Percentiles rank a stretch among this genome's conserved stretches.
Evolutionary conservation across 805 yeast species (phyloP).

Genomic region (Saccharomycopsis capsularis): DNA sequence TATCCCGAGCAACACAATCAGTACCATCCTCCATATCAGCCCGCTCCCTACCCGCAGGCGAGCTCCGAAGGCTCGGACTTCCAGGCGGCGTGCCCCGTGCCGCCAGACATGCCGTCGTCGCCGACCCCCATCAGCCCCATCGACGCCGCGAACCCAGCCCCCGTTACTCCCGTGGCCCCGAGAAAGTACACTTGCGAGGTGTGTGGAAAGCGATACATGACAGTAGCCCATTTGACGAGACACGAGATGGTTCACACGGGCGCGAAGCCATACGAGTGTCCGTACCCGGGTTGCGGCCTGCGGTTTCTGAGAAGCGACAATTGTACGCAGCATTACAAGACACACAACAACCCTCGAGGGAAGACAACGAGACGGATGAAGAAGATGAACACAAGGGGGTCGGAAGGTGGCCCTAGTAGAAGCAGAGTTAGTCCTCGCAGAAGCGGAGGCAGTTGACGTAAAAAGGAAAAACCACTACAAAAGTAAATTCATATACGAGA

Average conservation of each 20-base stretch:
- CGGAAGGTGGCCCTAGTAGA: too few species aligned
- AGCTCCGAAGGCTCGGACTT: too few species aligned
- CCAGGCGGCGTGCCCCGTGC: too few species aligned
- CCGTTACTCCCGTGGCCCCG: neutral
- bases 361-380: conserved; percentile 20
- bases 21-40: too few species aligned
- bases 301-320: conserved; percentile 21
- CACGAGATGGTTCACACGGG: conserved; percentile 20
- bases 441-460: too few species aligned
- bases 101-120: too few species aligned
- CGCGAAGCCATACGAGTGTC: conserved; percentile 19
- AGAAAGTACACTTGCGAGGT: conserved; percentile 11
- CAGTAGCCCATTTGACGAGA: conserved; percentile 19
- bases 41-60: too few species aligned
- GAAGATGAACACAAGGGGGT: too few species aligned
- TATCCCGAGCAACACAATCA: too few species aligned
- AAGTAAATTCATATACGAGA: too few species aligned
- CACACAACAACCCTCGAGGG: conserved; percentile 21
- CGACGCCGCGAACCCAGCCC: neutral
- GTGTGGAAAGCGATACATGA: conserved; percentile 20
- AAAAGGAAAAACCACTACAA: too few species aligned
- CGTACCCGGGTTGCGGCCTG: conserved; percentile 21
- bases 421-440: too few species aligned
- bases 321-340: conserved; percentile 21
- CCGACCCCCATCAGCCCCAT: neutral